phyloP scores from a whole-genome alignment of 441 rosid species.

The Aquilaria agallochum region DNA sequence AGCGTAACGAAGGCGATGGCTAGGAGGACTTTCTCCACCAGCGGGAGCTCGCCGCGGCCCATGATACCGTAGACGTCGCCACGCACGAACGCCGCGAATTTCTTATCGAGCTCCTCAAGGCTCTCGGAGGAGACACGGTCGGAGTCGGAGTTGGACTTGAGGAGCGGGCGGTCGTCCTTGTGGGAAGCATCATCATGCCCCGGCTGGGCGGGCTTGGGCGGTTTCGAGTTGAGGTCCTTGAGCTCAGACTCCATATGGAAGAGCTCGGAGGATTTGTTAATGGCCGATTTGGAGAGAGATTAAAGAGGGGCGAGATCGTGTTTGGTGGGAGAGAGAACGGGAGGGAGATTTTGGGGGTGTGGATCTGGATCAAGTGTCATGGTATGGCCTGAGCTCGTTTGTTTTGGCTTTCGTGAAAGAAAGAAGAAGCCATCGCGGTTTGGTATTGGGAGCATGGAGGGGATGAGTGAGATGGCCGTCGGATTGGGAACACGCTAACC shows the following conservation, averaged over 20 bases:
- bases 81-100: constrained; percentile 87
- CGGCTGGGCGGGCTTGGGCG: constrained; percentile 10
- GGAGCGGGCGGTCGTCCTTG: constrained; percentile 82
- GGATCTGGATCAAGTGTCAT: no score
- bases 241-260: constrained; percentile 57
- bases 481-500: no score
- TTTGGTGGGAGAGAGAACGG: no score
- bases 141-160: constrained; percentile 45
- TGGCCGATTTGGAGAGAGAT: no score
- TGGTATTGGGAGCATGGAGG: no score
- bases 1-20: constrained; percentile 64
- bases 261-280: neutral
- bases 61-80: constrained; percentile 76
- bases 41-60: constrained; percentile 82
- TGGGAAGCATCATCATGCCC: constrained; percentile 24
- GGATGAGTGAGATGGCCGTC: no score
- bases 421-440: no score
- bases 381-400: no score
- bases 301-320: no score
- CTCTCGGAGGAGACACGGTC: constrained; percentile 22
- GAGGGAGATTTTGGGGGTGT: no score
- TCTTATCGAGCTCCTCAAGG: constrained; percentile 78
- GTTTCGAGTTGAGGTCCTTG: constrained; percentile 40
- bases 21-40: constrained; percentile 53
- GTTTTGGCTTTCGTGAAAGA: no score